These are phyloP conservation scores for Collybiopsis luxurians DNA, from an alignment of 768 basidiomycete species.

Conservation along the genomic window DNA sequence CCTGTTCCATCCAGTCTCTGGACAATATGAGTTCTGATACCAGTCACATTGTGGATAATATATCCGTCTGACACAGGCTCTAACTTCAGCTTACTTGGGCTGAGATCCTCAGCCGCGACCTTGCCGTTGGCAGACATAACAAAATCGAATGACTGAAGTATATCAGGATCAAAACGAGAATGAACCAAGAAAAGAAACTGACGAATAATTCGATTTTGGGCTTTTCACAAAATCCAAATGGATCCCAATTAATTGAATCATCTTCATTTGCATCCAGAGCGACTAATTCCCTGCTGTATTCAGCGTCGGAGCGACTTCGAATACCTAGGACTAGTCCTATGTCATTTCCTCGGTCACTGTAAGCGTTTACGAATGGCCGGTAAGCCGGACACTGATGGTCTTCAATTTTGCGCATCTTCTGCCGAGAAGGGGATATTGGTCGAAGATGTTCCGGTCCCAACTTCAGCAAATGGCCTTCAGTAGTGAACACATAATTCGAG, in stretches of 20 bases:
- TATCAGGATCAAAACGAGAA: constrained; percentile 3
- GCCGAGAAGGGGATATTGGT: constrained; percentile 55
- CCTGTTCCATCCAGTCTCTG: constrained; percentile 80
- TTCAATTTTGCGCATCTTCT: constrained; percentile 60
- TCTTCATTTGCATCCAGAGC: constrained; percentile 45
- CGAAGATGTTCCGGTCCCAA: constrained; percentile 56
- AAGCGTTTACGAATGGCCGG: constrained; percentile 36
- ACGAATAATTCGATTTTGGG: constrained; percentile 71
- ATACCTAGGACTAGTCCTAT: constrained; percentile 64
- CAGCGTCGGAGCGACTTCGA: constrained; percentile 70
- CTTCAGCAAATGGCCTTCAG: constrained; percentile 88
- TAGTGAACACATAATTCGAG: constrained; percentile 89
- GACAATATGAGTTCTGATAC: constrained; percentile 75
- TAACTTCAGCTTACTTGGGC: constrained; percentile 67
- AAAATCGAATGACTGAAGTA: constrained; percentile 73
- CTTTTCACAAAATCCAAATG: constrained; percentile 72
- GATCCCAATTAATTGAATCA: constrained; percentile 61
- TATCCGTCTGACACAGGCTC: constrained; percentile 63
- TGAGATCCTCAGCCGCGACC: constrained; percentile 59
- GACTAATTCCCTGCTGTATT: constrained; percentile 77
- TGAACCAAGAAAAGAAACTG: constrained; percentile 22
- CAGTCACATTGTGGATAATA: constrained; percentile 72
- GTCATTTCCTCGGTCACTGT: constrained; percentile 25
- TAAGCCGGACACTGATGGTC: constrained; percentile 77
- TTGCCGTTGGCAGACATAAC: constrained; percentile 64